Evolutionary conservation across 257 asterid species (phyloP).

Genomic region (Solanum virginianum): DNA sequence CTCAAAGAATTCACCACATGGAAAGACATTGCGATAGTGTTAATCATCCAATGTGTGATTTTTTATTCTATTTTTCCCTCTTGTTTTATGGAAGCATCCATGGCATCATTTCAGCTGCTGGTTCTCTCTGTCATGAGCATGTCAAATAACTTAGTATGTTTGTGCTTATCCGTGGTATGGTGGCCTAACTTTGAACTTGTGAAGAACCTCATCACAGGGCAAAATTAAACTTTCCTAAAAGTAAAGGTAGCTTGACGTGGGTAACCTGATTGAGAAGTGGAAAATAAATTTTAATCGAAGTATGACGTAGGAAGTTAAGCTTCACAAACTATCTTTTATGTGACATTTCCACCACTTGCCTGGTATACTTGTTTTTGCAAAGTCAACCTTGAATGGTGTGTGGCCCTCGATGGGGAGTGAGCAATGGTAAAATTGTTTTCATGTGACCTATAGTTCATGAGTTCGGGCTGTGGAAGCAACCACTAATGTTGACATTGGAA

Average conservation of each 20-base stretch:
- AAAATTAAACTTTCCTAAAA: too few species aligned
- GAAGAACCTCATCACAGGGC: not conserved
- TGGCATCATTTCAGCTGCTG: not conserved
- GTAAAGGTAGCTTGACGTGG: too few species aligned
- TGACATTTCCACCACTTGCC: not conserved
- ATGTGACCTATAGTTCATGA: too few species aligned
- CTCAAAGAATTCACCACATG: conserved; percentile 84
- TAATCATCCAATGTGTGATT: conserved; percentile 86
- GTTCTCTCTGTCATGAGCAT: not conserved
- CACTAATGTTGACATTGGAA: not conserved
- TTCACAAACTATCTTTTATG: not conserved
- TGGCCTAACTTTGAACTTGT: not conserved
- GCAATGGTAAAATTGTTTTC: not conserved
- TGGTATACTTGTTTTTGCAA: not conserved
- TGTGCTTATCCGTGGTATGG: not conserved
- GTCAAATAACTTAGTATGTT: not conserved
- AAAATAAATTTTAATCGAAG: not conserved
- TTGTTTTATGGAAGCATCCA: not conserved
- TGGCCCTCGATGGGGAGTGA: not conserved
- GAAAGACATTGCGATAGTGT: conserved; percentile 63
- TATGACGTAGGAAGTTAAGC: not conserved
- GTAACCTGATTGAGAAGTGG: not conserved
- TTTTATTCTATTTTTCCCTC: not conserved
- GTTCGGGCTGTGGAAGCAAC: too few species aligned
- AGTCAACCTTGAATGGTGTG: not conserved